Conservation (phyloP, 306 rosid species). For the Castanea mollissima region DNA sequence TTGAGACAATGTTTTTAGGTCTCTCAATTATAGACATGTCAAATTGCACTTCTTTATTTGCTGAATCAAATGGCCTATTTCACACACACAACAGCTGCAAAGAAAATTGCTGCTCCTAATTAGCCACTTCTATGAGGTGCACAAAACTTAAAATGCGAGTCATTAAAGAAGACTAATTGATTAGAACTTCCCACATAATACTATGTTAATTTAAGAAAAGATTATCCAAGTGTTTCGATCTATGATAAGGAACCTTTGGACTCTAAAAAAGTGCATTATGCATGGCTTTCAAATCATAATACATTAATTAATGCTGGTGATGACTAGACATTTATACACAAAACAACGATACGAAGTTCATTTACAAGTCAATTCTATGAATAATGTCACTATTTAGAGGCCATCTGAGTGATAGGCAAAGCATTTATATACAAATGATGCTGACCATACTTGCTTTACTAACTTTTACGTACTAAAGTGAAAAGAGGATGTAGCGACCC, state of each 20-base stretch:
- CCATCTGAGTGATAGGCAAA: neutral
- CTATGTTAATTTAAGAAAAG: too few species aligned
- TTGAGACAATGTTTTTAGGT: constrained; percentile 24
- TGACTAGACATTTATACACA: too few species aligned
- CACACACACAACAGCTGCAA: neutral
- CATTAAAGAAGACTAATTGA: too few species aligned
- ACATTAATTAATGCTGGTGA: too few species aligned
- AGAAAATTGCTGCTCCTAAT: neutral
- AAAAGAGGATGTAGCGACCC: neutral
- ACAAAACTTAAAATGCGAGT: too few species aligned
- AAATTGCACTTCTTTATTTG: neutral
- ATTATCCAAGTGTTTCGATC: too few species aligned
- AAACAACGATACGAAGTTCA: neutral
- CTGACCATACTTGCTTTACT: neutral
- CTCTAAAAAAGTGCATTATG: too few species aligned
- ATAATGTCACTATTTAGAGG: neutral
- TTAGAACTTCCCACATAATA: too few species aligned
- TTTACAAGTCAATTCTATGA: constrained; percentile 9
- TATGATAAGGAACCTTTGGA: too few species aligned
- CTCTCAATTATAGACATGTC: neutral
- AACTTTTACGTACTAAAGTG: neutral
- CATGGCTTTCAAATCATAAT: neutral
- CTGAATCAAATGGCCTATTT: neutral
- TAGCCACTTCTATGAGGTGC: neutral
- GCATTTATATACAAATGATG: neutral